Conservation (phyloP, 345 rosid genomes). For the Pseudoturritis turrita region DNA sequence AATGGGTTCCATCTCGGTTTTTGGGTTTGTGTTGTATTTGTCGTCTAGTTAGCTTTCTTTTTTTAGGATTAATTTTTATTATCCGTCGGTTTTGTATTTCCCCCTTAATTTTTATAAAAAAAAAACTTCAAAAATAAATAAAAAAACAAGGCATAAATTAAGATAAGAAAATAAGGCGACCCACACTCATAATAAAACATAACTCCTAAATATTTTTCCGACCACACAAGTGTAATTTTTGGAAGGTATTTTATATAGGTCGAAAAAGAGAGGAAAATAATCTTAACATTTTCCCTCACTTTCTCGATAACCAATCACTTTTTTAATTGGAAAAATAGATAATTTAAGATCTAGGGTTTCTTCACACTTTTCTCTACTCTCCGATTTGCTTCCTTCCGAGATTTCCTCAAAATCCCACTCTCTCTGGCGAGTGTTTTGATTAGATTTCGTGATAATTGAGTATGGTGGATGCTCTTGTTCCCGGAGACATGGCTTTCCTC, state of each 20-base stretch:
- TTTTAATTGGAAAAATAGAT: not conserved
- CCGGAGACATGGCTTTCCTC: conserved; percentile 56
- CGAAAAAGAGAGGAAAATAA: not conserved
- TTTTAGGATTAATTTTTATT: too few relatives aligned
- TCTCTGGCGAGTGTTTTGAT: conserved; percentile 20
- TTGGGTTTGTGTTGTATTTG: too few relatives aligned
- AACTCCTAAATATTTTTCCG: not conserved
- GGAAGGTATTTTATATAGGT: not conserved
- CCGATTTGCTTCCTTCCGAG: conserved; percentile 17
- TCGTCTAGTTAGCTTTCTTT: too few relatives aligned
- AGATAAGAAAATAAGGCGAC: not conserved
- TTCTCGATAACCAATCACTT: conserved; percentile 12
- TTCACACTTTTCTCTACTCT: conserved; percentile 15
- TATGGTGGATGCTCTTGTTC: conserved; percentile 35
- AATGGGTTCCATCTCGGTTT: too few relatives aligned
- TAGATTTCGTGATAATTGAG: conserved; percentile 29
- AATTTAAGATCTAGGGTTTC: conserved; percentile 46
- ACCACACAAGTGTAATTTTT: conserved; percentile 6
- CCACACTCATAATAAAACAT: not conserved
- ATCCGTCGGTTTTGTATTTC: too few relatives aligned
- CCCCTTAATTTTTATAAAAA: too few relatives aligned
- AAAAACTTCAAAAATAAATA: too few relatives aligned
- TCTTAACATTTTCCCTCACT: not conserved
- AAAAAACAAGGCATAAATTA: not conserved
- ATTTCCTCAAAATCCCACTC: not conserved